phyloP scores from a whole-genome alignment of 2,329 filamentous ascomycete genomes.

The Claviceps monticola region DNA sequence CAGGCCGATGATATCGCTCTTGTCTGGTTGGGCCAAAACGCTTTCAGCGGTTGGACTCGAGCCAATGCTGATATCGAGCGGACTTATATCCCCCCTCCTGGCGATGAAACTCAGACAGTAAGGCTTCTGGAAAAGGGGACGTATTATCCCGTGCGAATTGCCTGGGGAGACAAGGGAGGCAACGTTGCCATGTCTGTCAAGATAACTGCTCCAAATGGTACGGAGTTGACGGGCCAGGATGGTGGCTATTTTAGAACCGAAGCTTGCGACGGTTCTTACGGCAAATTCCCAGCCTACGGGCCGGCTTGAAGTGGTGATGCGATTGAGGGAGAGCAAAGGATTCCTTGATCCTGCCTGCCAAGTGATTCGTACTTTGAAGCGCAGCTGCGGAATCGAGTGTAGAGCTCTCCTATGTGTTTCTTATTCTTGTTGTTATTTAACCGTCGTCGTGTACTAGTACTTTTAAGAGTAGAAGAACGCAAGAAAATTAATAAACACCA shows the following conservation, averaged over 20 bases:
- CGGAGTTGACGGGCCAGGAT: slow-evolving; percentile 6
- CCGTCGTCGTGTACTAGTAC: too few relatives aligned
- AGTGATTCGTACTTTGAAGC: not conserved
- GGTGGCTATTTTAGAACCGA: slow-evolving; percentile 7
- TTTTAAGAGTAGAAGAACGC: too few relatives aligned
- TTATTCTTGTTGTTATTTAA: not conserved
- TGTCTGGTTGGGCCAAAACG: slow-evolving; percentile 6
- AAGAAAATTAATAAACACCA: too few relatives aligned
- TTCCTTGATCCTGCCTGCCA: not conserved
- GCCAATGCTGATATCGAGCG: slow-evolving; percentile 7
- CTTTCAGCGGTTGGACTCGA: slow-evolving; percentile 6
- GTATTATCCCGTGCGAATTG: slow-evolving; percentile 6
- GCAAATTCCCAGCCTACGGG: slow-evolving; percentile 7
- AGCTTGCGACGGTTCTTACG: slow-evolving; percentile 7
- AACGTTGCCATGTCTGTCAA: slow-evolving; percentile 7
- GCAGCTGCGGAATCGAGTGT: not conserved
- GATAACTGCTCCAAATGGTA: slow-evolving; percentile 6
- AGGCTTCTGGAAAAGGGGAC: slow-evolving; percentile 7
- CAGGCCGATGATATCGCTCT: slow-evolving; percentile 7
- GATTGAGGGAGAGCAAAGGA: not conserved
- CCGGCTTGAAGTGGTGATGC: not conserved
- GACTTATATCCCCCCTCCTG: slow-evolving; percentile 8
- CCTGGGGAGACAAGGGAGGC: slow-evolving; percentile 7
- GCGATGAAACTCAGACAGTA: slow-evolving; percentile 5
- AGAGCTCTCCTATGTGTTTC: not conserved